Evolutionary conservation across 2,329 filamentous ascomycete genomes (phyloP), one percentile per base, ranked within the genome.

Genomic region (Cladosporium sp.): DNA sequence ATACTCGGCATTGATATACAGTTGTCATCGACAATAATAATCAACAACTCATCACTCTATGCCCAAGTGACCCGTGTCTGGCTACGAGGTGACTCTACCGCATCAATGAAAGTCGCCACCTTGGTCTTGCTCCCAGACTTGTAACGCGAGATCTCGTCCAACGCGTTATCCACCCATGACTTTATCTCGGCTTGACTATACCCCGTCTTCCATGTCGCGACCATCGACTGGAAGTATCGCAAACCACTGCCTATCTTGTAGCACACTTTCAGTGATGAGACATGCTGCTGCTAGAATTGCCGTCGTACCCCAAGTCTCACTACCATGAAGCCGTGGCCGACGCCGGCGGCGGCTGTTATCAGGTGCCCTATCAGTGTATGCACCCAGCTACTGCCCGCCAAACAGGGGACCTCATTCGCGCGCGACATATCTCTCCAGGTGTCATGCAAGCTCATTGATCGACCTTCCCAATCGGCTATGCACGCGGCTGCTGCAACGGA

Each of bases 281-380:
- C 10, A 10, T 3, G 7, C 18, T 44, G 16, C 37, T 18, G 16
- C 37, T 18, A 18, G 16, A 18, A 8, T 6, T 6, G 7, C n/a
- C 40, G 40, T 46, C 40, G 21, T 23, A 23, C 40, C 10, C 21
- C n/a, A 46, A 8, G 5, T 12, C n/a, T 46, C 40, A 11, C 40
- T 46, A 8, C 40, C 40, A 5, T 21, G 40, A 21, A 46, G n/a
- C 10, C 40, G 40, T 57, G 29, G 59, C 59, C 58, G 58, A 59
- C 57, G 40, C 16, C 49, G 61, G 23, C 60, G 55, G 56, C 37
- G 56, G 37, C 35, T 59, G 50, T 63, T 63, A 63, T 63, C 61
- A 35, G 59, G 52, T 33, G 28, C 28, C 61, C 50, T 63, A 63
- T 63, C 61, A 63, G 50, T 33, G n/a, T 52, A 31, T 63, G 35